A percentile compares a stretch with the other conserved stretches of the same genome.
These are phyloP conservation scores for Epichloe scottii DNA, from an alignment of 2,329 filamentous ascomycete genomes.

Conservation along the genomic window DNA sequence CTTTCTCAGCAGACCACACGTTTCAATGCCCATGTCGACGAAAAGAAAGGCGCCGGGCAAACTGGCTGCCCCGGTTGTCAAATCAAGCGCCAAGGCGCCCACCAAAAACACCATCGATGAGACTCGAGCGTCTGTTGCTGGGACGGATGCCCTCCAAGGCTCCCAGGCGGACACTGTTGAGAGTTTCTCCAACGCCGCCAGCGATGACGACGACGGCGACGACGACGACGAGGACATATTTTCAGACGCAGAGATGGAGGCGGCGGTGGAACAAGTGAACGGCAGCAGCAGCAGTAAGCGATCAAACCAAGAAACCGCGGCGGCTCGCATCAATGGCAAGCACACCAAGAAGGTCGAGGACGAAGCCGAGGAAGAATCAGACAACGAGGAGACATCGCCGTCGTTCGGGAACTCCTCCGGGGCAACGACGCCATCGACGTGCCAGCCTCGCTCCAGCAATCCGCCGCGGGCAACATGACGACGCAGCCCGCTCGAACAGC, in stretches of 20 bases:
- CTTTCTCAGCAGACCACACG: background rate
- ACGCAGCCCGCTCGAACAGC: slow-evolving; percentile 31
- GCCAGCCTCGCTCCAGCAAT: slow-evolving; percentile 41
- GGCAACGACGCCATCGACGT: slow-evolving; percentile 69
- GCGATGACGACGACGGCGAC: slow-evolving; percentile 36
- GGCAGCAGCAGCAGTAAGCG: slow-evolving; percentile 7
- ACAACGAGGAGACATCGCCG: slow-evolving; percentile 41
- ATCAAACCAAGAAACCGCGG: slow-evolving; percentile 5
- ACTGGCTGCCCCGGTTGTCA: slow-evolving; percentile 43
- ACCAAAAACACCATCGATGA: slow-evolving; percentile 44
- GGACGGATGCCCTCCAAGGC: slow-evolving; percentile 25
- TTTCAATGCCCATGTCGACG: slow-evolving; percentile 36
- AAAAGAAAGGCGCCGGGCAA: slow-evolving; percentile 48
- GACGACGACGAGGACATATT: slow-evolving; percentile 35
- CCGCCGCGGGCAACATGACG: slow-evolving; percentile 16
- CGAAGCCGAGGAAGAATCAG: slow-evolving; percentile 24
- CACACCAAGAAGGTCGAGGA: slow-evolving; percentile 12
- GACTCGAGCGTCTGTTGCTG: slow-evolving; percentile 40
- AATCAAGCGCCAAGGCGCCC: slow-evolving; percentile 37
- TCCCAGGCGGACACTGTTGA: slow-evolving; percentile 35
- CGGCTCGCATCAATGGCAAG: slow-evolving; percentile 15
- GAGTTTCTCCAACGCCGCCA: slow-evolving; percentile 43
- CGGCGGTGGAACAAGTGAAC: slow-evolving; percentile 10
- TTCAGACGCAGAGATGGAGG: slow-evolving; percentile 19
- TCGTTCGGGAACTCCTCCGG: slow-evolving; percentile 82